Evolutionary conservation across 768 basidiomycete genomes (phyloP), one percentile per base, ranked within the genome.

Genomic region (Clathrus columnatus): DNA sequence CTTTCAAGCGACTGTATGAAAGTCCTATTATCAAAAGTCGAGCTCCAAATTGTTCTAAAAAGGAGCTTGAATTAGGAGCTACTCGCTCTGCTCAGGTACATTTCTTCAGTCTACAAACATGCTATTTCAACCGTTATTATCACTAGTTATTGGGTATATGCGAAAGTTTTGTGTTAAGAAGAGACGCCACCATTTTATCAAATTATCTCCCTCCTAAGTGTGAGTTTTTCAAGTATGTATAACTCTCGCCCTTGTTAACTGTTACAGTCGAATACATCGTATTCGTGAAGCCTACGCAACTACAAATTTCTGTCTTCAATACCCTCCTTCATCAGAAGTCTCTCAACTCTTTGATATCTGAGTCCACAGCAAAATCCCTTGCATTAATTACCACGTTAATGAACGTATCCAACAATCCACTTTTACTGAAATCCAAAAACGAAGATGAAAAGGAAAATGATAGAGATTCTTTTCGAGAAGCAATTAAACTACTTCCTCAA

Each of bases 341-440:
- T 56, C 68, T 93, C 24, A 81, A 85, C 57, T 76, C 78, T 48
- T 70, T 94, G 5, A 78, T 85, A 24, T 76, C 84, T 60, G 80
- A 82, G 49, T 81, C 82, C 0, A 87, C 84, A 0, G 84, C 84
- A 0, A 84, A 87, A 61, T 85, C 88, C 2, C 77, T 94, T 18
- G 84, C 85, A 17, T 65, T 94, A 23, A 90, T 97, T 61, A 83
- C 80, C 54, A 74, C 81, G 56, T 75, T 96, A 29, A 87, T 85
- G 11, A 96, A 97, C 75, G 79, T 98, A 59, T 91, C 88, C 73
- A 98, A 89, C 65, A 93, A 91, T 61, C 95, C 95, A 0, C 82
- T 91, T 29, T 72, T 98, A 27, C 72, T 93, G 44, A 42, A 56
- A 51, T 54, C 57, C 58, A 90, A 87, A 63, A 83, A 79, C 59